Evolutionary conservation across 2,329 filamentous ascomycete species (phyloP), one percentile per base, ranked within the genome.

Genomic region (Endoconidiophora polonica): DNA sequence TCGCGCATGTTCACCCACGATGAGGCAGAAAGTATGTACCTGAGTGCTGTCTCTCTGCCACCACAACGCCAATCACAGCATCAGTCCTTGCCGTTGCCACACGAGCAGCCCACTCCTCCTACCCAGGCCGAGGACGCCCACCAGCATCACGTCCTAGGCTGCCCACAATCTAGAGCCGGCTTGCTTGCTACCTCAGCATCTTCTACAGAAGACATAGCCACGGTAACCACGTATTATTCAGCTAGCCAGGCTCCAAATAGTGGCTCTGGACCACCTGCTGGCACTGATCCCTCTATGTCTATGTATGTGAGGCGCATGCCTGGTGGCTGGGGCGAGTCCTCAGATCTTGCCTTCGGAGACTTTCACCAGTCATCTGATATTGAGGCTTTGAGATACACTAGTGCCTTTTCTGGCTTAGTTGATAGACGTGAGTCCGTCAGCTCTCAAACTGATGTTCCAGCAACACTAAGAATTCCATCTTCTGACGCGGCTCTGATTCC

Each of bases 1-100:
- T 90, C 85, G 4, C 79, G 76, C 39, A 59, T 87, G 1, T 90
- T 83, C 58, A 86, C 76, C 36, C 83, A 86, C 52, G 82, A 86
- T 54, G 83, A 90, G 55, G 84, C 83, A 0, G 79, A 86, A 59
- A 91, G 86, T 61, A 84, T 93, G 79, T 93, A 91, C 58, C 81
- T 87, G 79, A 90, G 78, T 55, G 78, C 78, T 1, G 74, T 81
- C 47, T 81, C 77, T 2, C 65, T 72, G 23, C 61, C 63, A 2
- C 61, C 65, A 33, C 59, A 60, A 24, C 22, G 24, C 6, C 24
- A 40, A 36, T 48, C 48, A 24, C 47, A 46, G 16, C 39, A 40
- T 40, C 29, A 22, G 10, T 12, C 26, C 10, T 10, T 20, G 23
- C 6, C 43, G 9, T 41, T 7, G 44, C 14, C 24, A 7, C 10